Evolutionary conservation across 495 filamentous ascomycete species (phyloP), one percentile per base, ranked within the genome.

Genomic region (Apiosordaria backusii): DNA sequence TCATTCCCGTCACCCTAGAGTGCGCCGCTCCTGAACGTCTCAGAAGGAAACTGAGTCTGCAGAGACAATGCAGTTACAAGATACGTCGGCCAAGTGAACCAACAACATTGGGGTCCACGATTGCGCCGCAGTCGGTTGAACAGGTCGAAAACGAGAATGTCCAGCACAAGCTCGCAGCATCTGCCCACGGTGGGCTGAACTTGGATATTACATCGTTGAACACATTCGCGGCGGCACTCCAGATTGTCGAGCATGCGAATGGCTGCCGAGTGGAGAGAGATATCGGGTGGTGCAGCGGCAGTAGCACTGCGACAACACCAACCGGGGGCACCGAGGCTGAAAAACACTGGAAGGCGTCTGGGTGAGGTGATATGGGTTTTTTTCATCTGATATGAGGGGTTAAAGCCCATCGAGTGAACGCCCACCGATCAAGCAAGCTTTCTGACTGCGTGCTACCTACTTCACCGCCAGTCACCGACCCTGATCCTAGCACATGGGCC

Each of bases 231-330:
- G 68, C 68, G 10, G 74, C 71, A 5, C 50, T 72, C n/a, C 40
- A 67, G 60, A 74, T 76, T 29, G 64, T 73, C 10, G 68, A 65
- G 61, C 66, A 68, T 35, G 70, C 71, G 6, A 71, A 65, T 54
- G 55, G 26, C 19, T 50, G 66, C 19, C 62, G 67, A 27, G 70
- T 26, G 5, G 66, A 68, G 63, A 45, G 62, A 22, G 67, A 68
- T n/a, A 50, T 50, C 1, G 66, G 67, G 61, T 23, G 63, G n/a
- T 67, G 67, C 57, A 57, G 50, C 27, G 25, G n/a, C 10, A 54
- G 55, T n/a, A 50, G 61, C 27, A n/a, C 57, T 27, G 63, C 54
- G 15, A 60, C 64, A 3, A 65, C 71, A 6, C 66, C 71, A 13
- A 54, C 21, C 5, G 63, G 62, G 4, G 52, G 65, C 4, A 9